These are phyloP conservation scores for Aspergillus nidulans DNA, from an alignment of 495 filamentous ascomycete genomes.

Conservation along the genomic window DNA sequence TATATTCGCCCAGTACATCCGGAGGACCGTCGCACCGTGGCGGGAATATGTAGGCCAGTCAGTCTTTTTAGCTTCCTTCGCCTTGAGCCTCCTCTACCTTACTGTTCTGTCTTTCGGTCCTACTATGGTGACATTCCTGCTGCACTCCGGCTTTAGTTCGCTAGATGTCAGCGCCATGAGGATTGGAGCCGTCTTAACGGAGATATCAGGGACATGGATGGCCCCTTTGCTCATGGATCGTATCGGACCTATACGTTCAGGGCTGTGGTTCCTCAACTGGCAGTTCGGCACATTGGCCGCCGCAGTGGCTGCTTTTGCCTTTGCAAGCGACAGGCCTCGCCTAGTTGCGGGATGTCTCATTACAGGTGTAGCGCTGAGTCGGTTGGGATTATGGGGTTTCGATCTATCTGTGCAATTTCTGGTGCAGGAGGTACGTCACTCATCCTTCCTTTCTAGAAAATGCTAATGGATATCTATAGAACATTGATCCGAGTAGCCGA, in stretches of 20 bases:
- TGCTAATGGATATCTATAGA: conserved; percentile 23
- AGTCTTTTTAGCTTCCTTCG: conserved; percentile 51
- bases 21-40: conserved; percentile 25
- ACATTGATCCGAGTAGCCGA: conserved; percentile 44
- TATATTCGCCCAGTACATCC: conserved; percentile 6
- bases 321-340: conserved; percentile 20
- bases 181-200: conserved; percentile 48
- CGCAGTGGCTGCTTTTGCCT: conserved; percentile 39
- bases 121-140: conserved; percentile 58
- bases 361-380: conserved; percentile 50
- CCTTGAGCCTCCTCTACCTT: conserved; percentile 53
- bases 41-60: conserved; percentile 35
- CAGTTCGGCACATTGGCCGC: conserved; percentile 50
- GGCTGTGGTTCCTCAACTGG: conserved; percentile 62
- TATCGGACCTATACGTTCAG: conserved; percentile 54
- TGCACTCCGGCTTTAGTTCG: conserved; percentile 50
- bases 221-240: conserved; percentile 47
- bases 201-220: conserved; percentile 45
- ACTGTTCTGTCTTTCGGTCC: conserved; percentile 56
- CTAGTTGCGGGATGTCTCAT: conserved; percentile 45
- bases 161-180: conserved; percentile 50
- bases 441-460: background rate
- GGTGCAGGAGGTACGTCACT: conserved; percentile 56
- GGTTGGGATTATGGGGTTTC: conserved; percentile 64
- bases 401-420: conserved; percentile 62